These are phyloP conservation scores for Amanita rimosa DNA, from an alignment of 768 basidiomycete species.

Conservation along the genomic window DNA sequence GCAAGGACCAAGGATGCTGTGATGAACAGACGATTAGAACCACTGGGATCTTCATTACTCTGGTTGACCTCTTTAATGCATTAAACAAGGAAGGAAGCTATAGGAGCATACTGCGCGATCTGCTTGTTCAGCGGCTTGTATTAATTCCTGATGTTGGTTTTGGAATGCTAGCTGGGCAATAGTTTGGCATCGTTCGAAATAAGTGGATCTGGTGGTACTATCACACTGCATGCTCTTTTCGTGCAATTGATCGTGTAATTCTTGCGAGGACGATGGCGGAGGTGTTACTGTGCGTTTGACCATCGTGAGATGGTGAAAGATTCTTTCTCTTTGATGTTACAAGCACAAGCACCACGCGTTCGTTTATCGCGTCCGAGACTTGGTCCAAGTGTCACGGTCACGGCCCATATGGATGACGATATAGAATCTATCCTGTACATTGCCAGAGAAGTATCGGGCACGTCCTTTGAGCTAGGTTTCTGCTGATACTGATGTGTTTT, in stretches of 20 bases:
- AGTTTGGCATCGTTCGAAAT: conserved; percentile 33
- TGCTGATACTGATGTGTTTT: conserved; percentile 8
- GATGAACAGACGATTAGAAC: conserved; percentile 34
- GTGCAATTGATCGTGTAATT: conserved; percentile 42
- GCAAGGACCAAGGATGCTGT: conserved; percentile 51
- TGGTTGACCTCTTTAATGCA: conserved; percentile 10
- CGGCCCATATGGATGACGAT: conserved; percentile 62
- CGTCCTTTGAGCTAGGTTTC: conserved; percentile 11
- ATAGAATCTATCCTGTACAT: conserved; percentile 87
- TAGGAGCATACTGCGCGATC: conserved; percentile 39
- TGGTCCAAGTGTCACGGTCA: conserved; percentile 7
- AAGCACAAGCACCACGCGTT: too few species aligned
- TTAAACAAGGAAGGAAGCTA: background rate
- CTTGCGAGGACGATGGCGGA: conserved; percentile 44
- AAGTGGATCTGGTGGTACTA: conserved; percentile 9
- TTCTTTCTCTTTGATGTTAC: too few species aligned
- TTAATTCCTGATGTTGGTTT: conserved; percentile 30
- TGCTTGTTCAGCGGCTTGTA: conserved; percentile 34
- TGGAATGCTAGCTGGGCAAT: conserved; percentile 34
- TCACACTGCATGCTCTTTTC: conserved; percentile 11
- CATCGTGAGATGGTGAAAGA: conserved; percentile 29
- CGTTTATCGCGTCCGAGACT: too few species aligned
- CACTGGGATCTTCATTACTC: conserved; percentile 26
- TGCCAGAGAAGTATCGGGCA: conserved; percentile 85
- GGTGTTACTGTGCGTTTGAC: conserved; percentile 52